Conservation (phyloP, 116 monocot genomes). For the Phalaenopsis hybrid region DNA sequence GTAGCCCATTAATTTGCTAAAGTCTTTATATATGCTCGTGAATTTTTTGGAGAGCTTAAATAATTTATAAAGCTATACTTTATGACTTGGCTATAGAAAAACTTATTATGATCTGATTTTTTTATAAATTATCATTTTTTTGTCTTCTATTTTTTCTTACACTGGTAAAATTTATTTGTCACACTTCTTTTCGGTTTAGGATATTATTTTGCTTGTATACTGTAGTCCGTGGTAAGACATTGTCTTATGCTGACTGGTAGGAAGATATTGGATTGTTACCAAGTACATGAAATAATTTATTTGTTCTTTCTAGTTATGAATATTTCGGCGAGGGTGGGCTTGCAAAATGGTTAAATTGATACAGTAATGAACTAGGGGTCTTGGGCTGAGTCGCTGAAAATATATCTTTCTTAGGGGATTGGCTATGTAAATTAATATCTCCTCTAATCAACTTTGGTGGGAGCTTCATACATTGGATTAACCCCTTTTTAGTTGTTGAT, state of each 20-base stretch:
- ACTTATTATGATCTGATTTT: not conserved
- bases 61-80: not conserved
- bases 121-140: not conserved
- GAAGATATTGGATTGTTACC: not conserved
- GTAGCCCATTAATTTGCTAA: not conserved
- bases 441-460: not conserved
- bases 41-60: not conserved
- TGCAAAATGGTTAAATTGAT: not conserved
- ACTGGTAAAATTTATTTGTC: not conserved
- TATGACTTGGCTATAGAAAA: not conserved
- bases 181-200: not conserved
- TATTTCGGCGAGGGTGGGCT: not conserved
- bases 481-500: not conserved
- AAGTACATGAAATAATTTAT: too few relatives aligned
- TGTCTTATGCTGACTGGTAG: not conserved
- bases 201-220: not conserved
- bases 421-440: not conserved
- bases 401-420: not conserved
- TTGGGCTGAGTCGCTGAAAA: not conserved
- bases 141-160: not conserved
- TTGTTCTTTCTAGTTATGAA: not conserved
- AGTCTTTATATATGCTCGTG: not conserved
- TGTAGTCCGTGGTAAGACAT: not conserved
- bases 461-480: not conserved
- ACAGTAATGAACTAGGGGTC: too few relatives aligned